Conservation (phyloP, 2,329 filamentous ascomycete species). For the Aschersonia sp. region DNA sequence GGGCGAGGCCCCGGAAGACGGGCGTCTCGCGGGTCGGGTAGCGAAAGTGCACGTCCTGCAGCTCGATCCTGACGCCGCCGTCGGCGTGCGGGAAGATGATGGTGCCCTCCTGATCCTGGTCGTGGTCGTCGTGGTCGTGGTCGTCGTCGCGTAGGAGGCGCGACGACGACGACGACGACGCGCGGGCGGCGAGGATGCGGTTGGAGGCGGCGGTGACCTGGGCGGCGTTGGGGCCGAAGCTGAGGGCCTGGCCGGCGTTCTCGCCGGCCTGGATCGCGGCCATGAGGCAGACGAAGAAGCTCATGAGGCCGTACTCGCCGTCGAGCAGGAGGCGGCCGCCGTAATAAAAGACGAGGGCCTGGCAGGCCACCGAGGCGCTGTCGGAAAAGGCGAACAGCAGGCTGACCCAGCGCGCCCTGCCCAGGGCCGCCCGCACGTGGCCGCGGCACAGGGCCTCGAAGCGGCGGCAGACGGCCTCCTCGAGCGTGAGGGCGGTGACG, state of each 20-base stretch:
- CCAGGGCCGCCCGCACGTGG: constrained; percentile 45
- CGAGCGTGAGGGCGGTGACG: constrained; percentile 55
- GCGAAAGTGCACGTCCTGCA: constrained; percentile 42
- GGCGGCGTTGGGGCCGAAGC: constrained; percentile 50
- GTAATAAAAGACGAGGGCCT: constrained; percentile 55
- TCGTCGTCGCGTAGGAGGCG: constrained; percentile 19
- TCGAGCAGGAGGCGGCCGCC: constrained; percentile 42
- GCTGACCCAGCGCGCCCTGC: constrained; percentile 46
- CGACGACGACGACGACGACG: constrained; percentile 11
- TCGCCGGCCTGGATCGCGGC: constrained; percentile 55
- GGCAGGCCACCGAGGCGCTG: constrained; percentile 45
- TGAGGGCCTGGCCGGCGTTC: constrained; percentile 50
- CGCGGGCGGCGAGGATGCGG: constrained; percentile 39
- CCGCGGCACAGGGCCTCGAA: constrained; percentile 43
- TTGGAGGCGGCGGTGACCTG: constrained; percentile 45
- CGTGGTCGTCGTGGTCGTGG: constrained; percentile 8
- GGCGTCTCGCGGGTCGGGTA: constrained; percentile 43
- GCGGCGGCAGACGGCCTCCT: constrained; percentile 46
- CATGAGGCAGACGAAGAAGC: constrained; percentile 47
- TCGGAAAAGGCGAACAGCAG: constrained; percentile 57
- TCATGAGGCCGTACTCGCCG: constrained; percentile 29
- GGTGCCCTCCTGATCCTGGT: too few species aligned
- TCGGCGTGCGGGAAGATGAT: constrained; percentile 25
- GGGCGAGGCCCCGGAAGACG: constrained; percentile 45
- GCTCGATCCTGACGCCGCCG: constrained; percentile 40